Percentiles rank a stretch among this genome's conserved stretches.
These are phyloP conservation scores for Diaporthe nobilis DNA, from an alignment of 2,329 filamentous ascomycete species.

Conservation along the genomic window DNA sequence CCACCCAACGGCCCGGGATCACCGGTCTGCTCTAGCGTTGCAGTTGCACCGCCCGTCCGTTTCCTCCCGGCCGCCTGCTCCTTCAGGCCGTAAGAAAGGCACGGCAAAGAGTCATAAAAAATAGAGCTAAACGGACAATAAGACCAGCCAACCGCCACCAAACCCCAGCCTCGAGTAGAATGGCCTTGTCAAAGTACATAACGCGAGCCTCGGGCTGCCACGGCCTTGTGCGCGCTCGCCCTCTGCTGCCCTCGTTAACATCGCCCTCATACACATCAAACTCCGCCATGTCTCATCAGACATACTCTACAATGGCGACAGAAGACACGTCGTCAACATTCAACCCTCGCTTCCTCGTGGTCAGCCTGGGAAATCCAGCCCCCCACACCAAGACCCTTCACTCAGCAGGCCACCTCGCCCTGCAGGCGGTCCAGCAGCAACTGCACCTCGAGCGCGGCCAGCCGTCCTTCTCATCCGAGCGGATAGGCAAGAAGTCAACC, in stretches of 20 bases:
- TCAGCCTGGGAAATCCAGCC: slow-evolving; percentile 89
- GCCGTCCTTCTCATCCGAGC: slow-evolving; percentile 63
- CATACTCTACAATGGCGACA: slow-evolving; percentile 1
- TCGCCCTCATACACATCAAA: not conserved
- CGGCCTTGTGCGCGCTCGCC: not conserved
- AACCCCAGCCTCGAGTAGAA: not conserved
- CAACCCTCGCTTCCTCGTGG: slow-evolving; percentile 76
- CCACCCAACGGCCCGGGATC: not conserved
- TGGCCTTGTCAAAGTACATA: slow-evolving; percentile 21
- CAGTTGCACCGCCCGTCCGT: not conserved
- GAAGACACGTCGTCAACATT: slow-evolving; percentile 39
- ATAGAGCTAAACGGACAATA: not conserved
- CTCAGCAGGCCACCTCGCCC: slow-evolving; percentile 86
- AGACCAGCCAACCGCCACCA: not conserved
- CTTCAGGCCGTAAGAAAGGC: not conserved
- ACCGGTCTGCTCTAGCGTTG: not conserved
- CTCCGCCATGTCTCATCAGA: not conserved
- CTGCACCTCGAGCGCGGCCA: slow-evolving; percentile 57
- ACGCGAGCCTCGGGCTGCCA: slow-evolving; percentile 21
- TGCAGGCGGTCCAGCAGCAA: slow-evolving; percentile 70
- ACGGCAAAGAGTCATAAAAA: slow-evolving; percentile 30
- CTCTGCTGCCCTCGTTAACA: not conserved
- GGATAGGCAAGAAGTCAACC: slow-evolving; percentile 66
- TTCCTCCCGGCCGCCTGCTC: not conserved
- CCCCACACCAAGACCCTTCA: slow-evolving; percentile 85